These are phyloP conservation scores for Sarcocystis neurona DNA, from an alignment of 169 alveolate genomes.

Conservation along the genomic window DNA sequence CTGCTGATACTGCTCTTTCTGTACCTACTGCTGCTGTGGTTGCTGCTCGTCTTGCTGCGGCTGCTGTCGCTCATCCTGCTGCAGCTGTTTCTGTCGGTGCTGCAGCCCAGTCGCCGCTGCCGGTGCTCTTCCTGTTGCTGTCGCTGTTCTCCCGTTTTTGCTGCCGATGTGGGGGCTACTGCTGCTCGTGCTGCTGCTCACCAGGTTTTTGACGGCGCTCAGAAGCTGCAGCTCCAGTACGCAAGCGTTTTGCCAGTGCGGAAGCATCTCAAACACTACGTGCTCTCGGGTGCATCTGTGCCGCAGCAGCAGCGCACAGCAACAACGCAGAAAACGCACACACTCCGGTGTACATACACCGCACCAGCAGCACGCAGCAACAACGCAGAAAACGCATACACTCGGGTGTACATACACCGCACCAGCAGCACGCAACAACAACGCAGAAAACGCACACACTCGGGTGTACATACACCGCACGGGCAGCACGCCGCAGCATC, in stretches of 20 bases:
- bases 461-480: neutral
- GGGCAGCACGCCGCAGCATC: neutral
- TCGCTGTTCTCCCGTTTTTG: too few relatives aligned
- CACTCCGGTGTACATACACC: neutral
- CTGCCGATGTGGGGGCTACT: too few relatives aligned
- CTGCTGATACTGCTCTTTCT: too few relatives aligned
- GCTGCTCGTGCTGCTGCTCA: too few relatives aligned
- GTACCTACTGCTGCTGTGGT: too few relatives aligned
- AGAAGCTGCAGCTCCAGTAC: neutral
- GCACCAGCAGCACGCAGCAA: neutral
- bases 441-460: neutral
- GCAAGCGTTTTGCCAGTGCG: conserved; percentile 15
- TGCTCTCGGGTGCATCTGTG: conserved; percentile 19
- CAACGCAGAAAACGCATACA: neutral
- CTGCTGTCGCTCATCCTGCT: too few relatives aligned
- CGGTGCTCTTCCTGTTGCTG: too few relatives aligned
- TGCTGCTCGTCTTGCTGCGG: too few relatives aligned
- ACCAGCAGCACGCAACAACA: neutral
- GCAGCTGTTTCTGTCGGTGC: too few relatives aligned
- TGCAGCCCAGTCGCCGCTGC: too few relatives aligned
- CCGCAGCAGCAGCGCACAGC: neutral
- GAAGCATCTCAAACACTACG: conserved; percentile 14
- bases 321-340: neutral
- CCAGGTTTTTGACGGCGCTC: neutral
- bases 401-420: neutral